Conservation (phyloP, 148 eudicot genomes). For the Limonium bicolor region DNA sequence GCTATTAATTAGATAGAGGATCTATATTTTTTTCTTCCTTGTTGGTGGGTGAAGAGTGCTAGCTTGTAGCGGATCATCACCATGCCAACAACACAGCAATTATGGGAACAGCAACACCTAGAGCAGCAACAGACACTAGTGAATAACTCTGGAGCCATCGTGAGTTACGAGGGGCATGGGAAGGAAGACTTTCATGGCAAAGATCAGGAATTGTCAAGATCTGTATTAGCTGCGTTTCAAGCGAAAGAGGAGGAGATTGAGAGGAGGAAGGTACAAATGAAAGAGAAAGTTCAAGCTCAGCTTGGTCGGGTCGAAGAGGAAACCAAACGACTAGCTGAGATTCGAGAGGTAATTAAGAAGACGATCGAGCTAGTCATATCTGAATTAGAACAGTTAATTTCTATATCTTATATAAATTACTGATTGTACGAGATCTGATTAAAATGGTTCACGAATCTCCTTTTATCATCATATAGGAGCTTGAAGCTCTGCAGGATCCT, state of each 20-base stretch:
- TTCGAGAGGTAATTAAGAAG: slow-evolving; percentile 65
- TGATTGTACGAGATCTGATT: too few species aligned
- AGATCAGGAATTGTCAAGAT: slow-evolving; percentile 59
- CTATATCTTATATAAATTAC: too few species aligned
- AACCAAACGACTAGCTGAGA: slow-evolving; percentile 75
- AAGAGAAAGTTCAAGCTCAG: slow-evolving; percentile 54
- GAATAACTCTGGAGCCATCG: slow-evolving; percentile 40
- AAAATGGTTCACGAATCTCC: too few species aligned
- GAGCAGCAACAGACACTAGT: slow-evolving; percentile 22
- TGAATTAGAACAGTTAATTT: too few species aligned
- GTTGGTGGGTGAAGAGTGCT: too few species aligned
- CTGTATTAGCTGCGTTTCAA: slow-evolving; percentile 47
- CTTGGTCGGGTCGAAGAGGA: slow-evolving; percentile 75
- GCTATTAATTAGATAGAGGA: too few species aligned
- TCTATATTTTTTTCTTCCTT: too few species aligned
- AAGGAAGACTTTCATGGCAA: slow-evolving; percentile 20
- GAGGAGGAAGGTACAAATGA: slow-evolving; percentile 60
- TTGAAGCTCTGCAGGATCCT: slow-evolving; percentile 55
- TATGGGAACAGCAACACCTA: slow-evolving; percentile 24
- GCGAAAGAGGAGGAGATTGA: slow-evolving; percentile 93
- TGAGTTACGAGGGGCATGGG: slow-evolving; percentile 23
- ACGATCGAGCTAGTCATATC: too few species aligned
- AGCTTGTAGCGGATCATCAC: neutral
- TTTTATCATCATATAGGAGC: slow-evolving; percentile 18
- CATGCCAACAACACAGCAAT: slow-evolving; percentile 26